Evolutionary conservation across 2,329 filamentous ascomycete genomes (phyloP), one percentile per base, ranked within the genome.

Genomic region (Knufia petricola): DNA sequence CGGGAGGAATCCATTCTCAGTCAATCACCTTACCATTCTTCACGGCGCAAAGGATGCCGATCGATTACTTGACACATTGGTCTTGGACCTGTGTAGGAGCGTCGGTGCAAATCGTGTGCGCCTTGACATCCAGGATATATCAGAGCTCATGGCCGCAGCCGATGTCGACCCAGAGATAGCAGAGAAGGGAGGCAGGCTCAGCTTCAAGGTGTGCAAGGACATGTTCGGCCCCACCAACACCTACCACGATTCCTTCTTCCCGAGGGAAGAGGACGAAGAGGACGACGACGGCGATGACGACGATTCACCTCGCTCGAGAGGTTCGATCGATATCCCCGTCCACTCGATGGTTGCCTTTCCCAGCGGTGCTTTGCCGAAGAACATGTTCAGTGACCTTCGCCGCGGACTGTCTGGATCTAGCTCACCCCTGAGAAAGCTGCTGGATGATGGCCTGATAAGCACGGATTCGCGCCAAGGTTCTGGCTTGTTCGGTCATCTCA

Each of bases 51-150:
- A 75, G 36, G 74, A 76, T 40, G 75, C 70, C 32, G 76, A 72
- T 48, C 62, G 64, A 40, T 73, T 76, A 52, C 64, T 86, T 30
- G 74, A 82, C 53, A 65, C 69, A 2, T 68, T 85, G n/a, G 76
- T 89, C 1, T 72, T 78, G 51, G 73, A 78, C 44, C 68, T 84
- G 37, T 84, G 84, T 0, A 67, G 69, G 10, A 73, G 79, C 28
- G 67, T 84, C 68, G 57, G 61, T 10, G 61, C 66, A 23, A 65
- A 70, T 53, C 45, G 71, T 45, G 60, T 70, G 38, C 69, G 64
- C 1, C 59, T 72, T 39, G 67, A 69, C 54, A 68, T 68, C 13
- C 68, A 69, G 52, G 69, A 72, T 56, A 70, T 71, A 50, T 66
- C 67, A 21, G 64, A 69, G 52, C 54, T 71, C 9, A 68, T 67